These are phyloP conservation scores for Boletus pseudo-olivaceus DNA, from an alignment of 768 basidiomycete genomes.

Conservation along the genomic window DNA sequence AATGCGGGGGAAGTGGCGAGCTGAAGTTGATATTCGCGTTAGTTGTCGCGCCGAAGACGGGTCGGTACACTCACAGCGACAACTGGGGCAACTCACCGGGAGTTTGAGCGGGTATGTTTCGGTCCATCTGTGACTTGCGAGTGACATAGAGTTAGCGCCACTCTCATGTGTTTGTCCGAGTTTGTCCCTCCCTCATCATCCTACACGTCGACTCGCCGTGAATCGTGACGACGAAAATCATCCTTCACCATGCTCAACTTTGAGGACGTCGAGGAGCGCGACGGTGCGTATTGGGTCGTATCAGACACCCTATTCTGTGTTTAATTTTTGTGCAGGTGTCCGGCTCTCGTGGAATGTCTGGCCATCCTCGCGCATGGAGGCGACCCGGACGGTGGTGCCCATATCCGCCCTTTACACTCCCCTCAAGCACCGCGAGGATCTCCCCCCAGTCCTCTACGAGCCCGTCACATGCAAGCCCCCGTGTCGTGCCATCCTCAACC, in stretches of 20 bases:
- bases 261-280: constrained; percentile 96
- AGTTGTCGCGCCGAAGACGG: too few relatives aligned
- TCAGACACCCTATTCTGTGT: background rate
- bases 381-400: constrained; percentile 95
- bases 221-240: constrained; percentile 25
- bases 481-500: constrained; percentile 96
- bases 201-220: constrained; percentile 28
- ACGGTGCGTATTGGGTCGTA: constrained; percentile 53
- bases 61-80: background rate
- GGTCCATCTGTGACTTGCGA: background rate
- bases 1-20: background rate
- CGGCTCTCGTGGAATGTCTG: constrained; percentile 98
- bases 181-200: constrained; percentile 13
- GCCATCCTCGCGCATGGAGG: constrained; percentile 97
- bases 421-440: constrained; percentile 87
- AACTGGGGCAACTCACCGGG: background rate
- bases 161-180: constrained; percentile 15
- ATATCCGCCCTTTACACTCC: constrained; percentile 98
- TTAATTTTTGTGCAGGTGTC: constrained; percentile 55
- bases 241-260: constrained; percentile 66
- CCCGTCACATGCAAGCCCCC: constrained; percentile 98
- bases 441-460: constrained; percentile 95
- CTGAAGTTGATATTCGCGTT: background rate
- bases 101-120: background rate
- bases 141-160: background rate